A percentile compares a stretch with the other conserved stretches of the same genome.
These are phyloP conservation scores for Quercus suber DNA, from an alignment of 306 rosid genomes.

Conservation along the genomic window DNA sequence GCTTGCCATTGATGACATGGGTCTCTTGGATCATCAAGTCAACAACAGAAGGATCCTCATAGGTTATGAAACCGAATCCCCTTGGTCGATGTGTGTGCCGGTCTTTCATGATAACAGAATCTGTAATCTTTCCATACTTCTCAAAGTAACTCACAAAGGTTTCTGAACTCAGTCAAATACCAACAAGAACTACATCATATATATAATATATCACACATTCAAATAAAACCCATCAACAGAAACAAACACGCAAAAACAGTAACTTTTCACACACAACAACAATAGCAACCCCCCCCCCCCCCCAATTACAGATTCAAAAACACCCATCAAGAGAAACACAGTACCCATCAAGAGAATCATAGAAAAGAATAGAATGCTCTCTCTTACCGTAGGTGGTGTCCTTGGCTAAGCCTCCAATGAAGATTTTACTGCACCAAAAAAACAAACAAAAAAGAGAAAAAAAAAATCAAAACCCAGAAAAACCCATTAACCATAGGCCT, in stretches of 20 bases:
- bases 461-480: background rate
- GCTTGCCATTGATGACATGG: conserved; percentile 73
- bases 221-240: background rate
- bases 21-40: conserved; percentile 73
- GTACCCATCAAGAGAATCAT: background rate
- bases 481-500: background rate
- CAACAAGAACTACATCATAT: background rate
- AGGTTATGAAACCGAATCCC: conserved; percentile 90
- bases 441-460: background rate
- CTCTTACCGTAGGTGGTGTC: conserved; percentile 69
- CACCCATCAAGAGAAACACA: background rate
- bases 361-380: background rate
- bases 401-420: conserved; percentile 93
- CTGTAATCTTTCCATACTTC: conserved; percentile 85
- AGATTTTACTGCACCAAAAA: conserved; percentile 67
- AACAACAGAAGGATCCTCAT: conserved; percentile 81
- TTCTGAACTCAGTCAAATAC: conserved; percentile 37
- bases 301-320: background rate
- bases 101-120: conserved; percentile 91
- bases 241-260: background rate
- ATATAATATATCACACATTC: background rate
- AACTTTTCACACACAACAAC: background rate
- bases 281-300: background rate
- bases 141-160: conserved; percentile 79
- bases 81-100: conserved; percentile 77